Evolutionary conservation across 2,329 filamentous ascomycete species (phyloP), one percentile per base, ranked within the genome.

Genomic region (Penicillium brasilianum): DNA sequence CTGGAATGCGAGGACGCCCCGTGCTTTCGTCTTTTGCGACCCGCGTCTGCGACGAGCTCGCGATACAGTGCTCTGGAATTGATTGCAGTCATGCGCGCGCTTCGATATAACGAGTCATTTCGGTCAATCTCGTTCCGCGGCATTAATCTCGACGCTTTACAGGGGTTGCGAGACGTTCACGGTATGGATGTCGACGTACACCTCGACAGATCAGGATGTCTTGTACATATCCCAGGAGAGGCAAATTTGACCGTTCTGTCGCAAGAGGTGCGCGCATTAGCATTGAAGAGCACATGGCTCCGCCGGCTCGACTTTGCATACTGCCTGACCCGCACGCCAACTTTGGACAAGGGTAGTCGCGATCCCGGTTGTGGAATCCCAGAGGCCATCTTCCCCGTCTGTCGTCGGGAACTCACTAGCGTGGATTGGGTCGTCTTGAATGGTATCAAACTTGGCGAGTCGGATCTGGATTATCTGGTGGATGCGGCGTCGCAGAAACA

Each of bases 21-120:
- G 5, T 84, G 85, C 37, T 91, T 91, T 70, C 83, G 84, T 63
- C 80, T 91, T 9, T 79, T 89, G 8, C 83, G 82, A 20, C 86
- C 88, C 2, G 80, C 82, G 20, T 76, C 80, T 1, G 61, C 70
- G 10, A 77, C 80, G 49, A 78, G 81, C 51, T 76, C 77, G 13
- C 82, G 83, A 39, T 91, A 91, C 69, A 83, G 80, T 2, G 78
- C 82, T 4, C 72, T 87, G 25, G 89, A 91, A 70, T 76, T 91
- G n/a, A 81, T 91, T 32, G 87, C 89, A 4, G 83, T 91, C n/a
- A 84, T 90, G 80, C 83, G 88, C 62, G 83, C 89, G 10, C 74
- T 91, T 56, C 84, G 89, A 43, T 91, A 90, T 74, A 91, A 91
- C 69, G 88, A 91, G 69, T 84, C 82, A 0, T 91, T 91, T 72